phyloP scores from a whole-genome alignment of 768 basidiomycete species.

The Hemileccinum rubropunctum region DNA sequence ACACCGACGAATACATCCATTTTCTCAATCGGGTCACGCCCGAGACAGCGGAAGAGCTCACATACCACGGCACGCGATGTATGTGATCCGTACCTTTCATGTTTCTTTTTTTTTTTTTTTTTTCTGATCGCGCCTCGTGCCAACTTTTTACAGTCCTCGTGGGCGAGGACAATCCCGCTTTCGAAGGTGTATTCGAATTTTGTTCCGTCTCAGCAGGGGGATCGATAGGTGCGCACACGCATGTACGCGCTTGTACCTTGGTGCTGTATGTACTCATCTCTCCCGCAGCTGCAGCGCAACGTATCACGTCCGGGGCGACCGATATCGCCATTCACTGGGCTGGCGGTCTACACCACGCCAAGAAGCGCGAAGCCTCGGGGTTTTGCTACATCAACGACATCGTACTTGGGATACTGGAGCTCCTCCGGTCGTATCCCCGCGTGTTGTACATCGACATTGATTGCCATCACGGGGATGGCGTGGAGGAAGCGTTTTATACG shows the following conservation, averaged over 20 bases:
- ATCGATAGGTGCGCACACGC: slow-evolving; percentile 67
- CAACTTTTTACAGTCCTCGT: slow-evolving; percentile 41
- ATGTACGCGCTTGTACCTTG: too few species aligned
- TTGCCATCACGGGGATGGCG: slow-evolving; percentile 97
- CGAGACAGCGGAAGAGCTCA: slow-evolving; percentile 85
- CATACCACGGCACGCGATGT: slow-evolving; percentile 85
- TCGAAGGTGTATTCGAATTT: slow-evolving; percentile 96
- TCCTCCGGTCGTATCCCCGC: slow-evolving; percentile 79
- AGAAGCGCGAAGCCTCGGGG: slow-evolving; percentile 95
- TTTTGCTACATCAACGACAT: slow-evolving; percentile 99
- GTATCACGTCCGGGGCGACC: slow-evolving; percentile 73
- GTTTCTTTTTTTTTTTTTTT: slow-evolving; percentile 2
- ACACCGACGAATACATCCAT: slow-evolving; percentile 97
- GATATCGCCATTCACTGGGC: slow-evolving; percentile 96
- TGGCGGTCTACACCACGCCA: slow-evolving; percentile 98
- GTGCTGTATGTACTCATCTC: not conserved
- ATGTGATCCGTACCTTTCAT: slow-evolving; percentile 21
- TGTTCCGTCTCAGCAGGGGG: slow-evolving; percentile 96
- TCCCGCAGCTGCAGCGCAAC: slow-evolving; percentile 63
- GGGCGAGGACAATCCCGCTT: slow-evolving; percentile 95
- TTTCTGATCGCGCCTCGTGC: too few species aligned
- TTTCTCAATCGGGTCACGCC: slow-evolving; percentile 87
- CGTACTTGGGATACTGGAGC: slow-evolving; percentile 89
- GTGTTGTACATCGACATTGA: slow-evolving; percentile 98
- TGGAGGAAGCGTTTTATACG: slow-evolving; percentile 98